phyloP scores from a whole-genome alignment of 2,329 filamentous ascomycete species.

The Fusarium kyushuense region DNA sequence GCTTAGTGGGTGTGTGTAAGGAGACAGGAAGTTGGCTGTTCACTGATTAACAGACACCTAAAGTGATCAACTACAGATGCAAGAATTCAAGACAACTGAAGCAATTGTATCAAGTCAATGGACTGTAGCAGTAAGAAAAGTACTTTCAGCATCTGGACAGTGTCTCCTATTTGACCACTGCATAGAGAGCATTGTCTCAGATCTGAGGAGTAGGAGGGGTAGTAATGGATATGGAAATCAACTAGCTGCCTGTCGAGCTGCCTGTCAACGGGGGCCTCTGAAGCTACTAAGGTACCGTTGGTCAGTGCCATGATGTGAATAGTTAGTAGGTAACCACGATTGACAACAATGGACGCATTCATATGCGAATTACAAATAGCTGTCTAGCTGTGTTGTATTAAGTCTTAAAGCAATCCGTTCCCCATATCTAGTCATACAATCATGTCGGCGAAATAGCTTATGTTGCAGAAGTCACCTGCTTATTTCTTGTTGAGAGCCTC shows the following conservation, averaged over 20 bases:
- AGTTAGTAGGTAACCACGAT: conserved; percentile 26
- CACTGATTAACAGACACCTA: neutral
- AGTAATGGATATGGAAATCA: neutral
- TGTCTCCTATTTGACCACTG: neutral
- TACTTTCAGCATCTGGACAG: neutral
- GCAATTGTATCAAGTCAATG: neutral
- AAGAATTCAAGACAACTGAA: neutral
- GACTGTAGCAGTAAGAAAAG: neutral
- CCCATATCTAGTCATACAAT: conserved; percentile 42
- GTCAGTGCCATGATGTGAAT: conserved; percentile 32
- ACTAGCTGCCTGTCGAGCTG: conserved; percentile 14
- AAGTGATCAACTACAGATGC: neutral
- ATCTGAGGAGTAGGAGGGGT: conserved; percentile 17
- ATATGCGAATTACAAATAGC: conserved; percentile 3
- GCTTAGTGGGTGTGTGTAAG: neutral
- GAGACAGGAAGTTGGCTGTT: neutral
- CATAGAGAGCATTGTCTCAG: conserved; percentile 8
- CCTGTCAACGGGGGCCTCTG: conserved; percentile 31
- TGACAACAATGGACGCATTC: neutral
- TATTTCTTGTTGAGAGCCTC: conserved; percentile 72
- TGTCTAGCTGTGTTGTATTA: conserved; percentile 26
- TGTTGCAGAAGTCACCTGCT: conserved; percentile 6
- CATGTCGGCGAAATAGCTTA: conserved; percentile 21
- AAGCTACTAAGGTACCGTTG: conserved; percentile 23
- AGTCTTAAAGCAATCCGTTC: conserved; percentile 19